These are phyloP conservation scores for Phaseolus lunatus DNA, from an alignment of 306 rosid species.

Conservation along the genomic window DNA sequence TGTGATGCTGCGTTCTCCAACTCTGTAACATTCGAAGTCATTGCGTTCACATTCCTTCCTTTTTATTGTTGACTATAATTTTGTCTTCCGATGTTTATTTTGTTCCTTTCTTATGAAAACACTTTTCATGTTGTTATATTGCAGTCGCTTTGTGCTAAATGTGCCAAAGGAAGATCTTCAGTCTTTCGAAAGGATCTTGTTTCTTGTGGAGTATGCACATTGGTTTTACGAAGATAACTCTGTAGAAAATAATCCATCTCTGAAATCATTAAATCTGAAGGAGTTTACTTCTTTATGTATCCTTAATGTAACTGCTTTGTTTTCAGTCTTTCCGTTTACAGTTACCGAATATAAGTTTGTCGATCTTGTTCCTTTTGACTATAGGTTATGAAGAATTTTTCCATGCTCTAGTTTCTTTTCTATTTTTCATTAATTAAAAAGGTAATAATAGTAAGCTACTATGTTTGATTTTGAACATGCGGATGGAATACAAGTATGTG, in stretches of 20 bases:
- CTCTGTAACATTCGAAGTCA: neutral
- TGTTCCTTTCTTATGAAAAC: neutral
- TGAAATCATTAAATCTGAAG: conserved; percentile 92
- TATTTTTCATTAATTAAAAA: conserved; percentile 17
- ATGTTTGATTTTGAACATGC: conserved; percentile 8
- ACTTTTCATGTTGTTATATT: conserved; percentile 33
- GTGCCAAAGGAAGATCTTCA: conserved; percentile 97
- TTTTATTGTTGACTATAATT: conserved; percentile 2
- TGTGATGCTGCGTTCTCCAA: neutral
- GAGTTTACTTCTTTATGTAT: conserved; percentile 95
- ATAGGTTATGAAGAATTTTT: conserved; percentile 17
- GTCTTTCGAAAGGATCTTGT: conserved; percentile 94
- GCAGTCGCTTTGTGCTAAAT: conserved; percentile 97
- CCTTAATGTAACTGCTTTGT: conserved; percentile 50
- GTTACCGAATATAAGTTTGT: neutral
- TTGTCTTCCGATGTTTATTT: neutral
- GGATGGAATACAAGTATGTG: neutral
- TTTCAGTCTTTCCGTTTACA: conserved; percentile 9
- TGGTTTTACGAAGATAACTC: conserved; percentile 99
- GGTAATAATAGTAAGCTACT: neutral
- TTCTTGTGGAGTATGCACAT: conserved; percentile 98
- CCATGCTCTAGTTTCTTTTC: conserved; percentile 6
- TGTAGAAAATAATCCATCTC: conserved; percentile 90
- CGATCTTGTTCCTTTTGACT: conserved; percentile 3
- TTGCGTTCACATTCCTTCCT: conserved; percentile 15